Evolutionary conservation across 371 early-diverging fungal species (phyloP), one percentile per base, ranked within the genome.

Genomic region (Entomophthora muscae): DNA sequence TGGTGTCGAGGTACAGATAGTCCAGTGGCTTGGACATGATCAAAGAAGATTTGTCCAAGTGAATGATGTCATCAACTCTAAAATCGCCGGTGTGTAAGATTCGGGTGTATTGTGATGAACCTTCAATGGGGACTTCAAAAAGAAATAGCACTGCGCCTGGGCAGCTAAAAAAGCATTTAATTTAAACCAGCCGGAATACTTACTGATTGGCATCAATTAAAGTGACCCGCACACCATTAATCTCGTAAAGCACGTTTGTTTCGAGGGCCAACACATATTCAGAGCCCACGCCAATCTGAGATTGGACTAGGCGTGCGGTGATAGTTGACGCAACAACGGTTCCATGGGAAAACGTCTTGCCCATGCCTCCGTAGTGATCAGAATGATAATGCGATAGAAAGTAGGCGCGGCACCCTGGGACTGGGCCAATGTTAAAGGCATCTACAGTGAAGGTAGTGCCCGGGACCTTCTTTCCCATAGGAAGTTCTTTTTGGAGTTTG

Each of bases 51-150:
- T 65, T 57, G 1, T 79, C 67, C 3, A 76, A 59, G 1, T 80
- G 78, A 58, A 76, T 70, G 28, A 61, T 53, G 17, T 66, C 64
- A 72, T 85, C 86, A 0, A 90, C 92, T 27, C 96, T 76, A 70
- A 95, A 95, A 66, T 95, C 96, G 2, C 98, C 96, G 0, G 93
- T 92, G 70, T 97, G 96, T 17, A 95, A 76, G 67, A 79, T 77
- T 52, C 81, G 73, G 59, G 63, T 32, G n/a, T 42, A 66, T 30
- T 13, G 68, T 13, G 26, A 3, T n/a, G 1, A 59, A 28, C 31
- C 51, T 22, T 26, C 32, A 5, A 42, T 42, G 0, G 78, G 78
- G 1, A 84, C 67, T 52, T 87, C 79, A 69, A 95, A 93, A 61
- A 91, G 71, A 63, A 95, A 80, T 1, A 95, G 66, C 0, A 81